These are phyloP conservation scores for Plenodomus lindquistii DNA, from an alignment of 2,329 filamentous ascomycete species.

Conservation along the genomic window DNA sequence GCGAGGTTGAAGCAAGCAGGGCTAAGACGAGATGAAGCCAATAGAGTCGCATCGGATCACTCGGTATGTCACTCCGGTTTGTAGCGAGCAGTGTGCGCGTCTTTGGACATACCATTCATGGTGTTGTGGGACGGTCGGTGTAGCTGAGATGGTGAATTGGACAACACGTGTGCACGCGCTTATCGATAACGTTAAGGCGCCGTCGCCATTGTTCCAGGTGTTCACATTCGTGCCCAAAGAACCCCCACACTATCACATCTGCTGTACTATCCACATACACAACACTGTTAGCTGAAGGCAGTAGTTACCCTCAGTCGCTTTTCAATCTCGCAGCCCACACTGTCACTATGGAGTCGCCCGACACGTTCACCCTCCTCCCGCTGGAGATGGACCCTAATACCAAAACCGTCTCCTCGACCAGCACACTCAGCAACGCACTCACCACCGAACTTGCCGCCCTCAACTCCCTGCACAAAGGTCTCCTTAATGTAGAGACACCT, in stretches of 20 bases:
- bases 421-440: conserved; percentile 46
- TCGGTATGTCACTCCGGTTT: no score
- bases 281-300: background rate
- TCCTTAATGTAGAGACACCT: conserved; percentile 68
- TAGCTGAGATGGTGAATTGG: no score
- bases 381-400: conserved; percentile 79
- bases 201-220: conserved; percentile 3
- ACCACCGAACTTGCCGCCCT: conserved; percentile 64
- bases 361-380: conserved; percentile 81
- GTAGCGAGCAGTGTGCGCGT: no score
- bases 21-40: no score
- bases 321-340: background rate
- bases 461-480: conserved; percentile 75
- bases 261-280: background rate
- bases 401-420: conserved; percentile 67
- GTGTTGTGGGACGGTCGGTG: no score
- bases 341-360: conserved; percentile 45
- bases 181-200: conserved; percentile 25
- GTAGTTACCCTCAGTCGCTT: background rate
- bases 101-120: no score
- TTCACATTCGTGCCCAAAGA: conserved; percentile 15
- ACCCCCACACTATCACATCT: background rate
- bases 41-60: no score
- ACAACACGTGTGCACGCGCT: background rate
- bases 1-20: no score